Evolutionary conservation across 148 eudicot species (phyloP).

Genomic region (Rheum nobile): DNA sequence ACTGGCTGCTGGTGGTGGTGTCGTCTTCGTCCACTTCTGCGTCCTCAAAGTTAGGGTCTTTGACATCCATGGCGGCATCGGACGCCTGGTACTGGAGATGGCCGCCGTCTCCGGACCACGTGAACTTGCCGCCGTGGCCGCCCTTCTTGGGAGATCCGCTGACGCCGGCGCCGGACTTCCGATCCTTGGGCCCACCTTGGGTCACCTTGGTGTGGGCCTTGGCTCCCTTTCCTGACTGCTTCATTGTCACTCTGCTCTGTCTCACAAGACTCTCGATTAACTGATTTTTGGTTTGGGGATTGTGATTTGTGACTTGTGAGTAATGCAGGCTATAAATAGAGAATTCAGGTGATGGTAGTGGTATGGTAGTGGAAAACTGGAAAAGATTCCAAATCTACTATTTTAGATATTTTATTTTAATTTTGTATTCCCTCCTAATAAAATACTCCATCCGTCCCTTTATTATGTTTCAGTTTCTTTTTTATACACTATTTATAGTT

Average conservation of each 20-base stretch:
- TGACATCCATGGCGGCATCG: conserved; percentile 31
- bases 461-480: no score
- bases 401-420: no score
- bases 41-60: conserved; percentile 52
- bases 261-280: not conserved
- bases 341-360: not conserved
- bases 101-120: conserved; percentile 57
- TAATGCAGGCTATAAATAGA: not conserved
- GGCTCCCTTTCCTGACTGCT: conserved; percentile 35
- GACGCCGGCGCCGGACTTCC: conserved; percentile 49
- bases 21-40: not conserved
- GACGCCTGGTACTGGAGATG: conserved; percentile 20
- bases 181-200: conserved; percentile 31
- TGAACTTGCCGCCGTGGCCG: conserved; percentile 81
- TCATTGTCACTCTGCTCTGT: conserved; percentile 24
- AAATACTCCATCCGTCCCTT: no score
- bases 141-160: conserved; percentile 73
- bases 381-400: no score
- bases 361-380: not conserved
- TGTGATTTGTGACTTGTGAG: not conserved
- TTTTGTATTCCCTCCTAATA: no score
- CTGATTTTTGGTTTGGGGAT: not conserved
- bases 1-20: not conserved
- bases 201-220: conserved; percentile 25
- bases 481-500: no score